Percentiles rank a stretch among this genome's conserved stretches.
Conservation (phyloP, 164 flowering plant genomes). For the Euptelea pleiosperma region DNA sequence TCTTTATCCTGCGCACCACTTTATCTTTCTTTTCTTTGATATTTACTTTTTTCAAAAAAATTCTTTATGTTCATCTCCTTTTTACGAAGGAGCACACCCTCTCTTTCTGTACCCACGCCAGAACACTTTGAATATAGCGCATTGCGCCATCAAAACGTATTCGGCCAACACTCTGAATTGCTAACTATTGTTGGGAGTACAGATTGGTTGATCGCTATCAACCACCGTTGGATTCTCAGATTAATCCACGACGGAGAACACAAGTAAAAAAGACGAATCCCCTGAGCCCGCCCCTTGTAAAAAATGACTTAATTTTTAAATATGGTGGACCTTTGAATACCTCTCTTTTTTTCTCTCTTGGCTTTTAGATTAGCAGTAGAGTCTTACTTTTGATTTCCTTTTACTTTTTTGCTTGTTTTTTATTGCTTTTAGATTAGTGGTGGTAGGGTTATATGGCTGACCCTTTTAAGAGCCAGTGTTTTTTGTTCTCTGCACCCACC, state of each 20-base stretch:
- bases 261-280: too few relatives aligned
- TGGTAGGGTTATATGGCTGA: too few relatives aligned
- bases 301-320: neutral
- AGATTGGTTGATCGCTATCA: too few relatives aligned
- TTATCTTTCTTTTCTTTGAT: slow-evolving; percentile 13
- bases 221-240: too few relatives aligned
- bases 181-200: too few relatives aligned
- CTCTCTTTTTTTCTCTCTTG: neutral
- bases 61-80: slow-evolving; percentile 12
- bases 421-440: slow-evolving; percentile 20
- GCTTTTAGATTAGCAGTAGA: too few relatives aligned
- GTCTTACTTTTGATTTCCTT: too few relatives aligned
- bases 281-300: too few relatives aligned
- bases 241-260: too few relatives aligned
- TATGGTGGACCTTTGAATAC: neutral
- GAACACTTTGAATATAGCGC: neutral
- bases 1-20: slow-evolving; percentile 45
- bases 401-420: slow-evolving; percentile 1
- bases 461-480: neutral
- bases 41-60: slow-evolving; percentile 9
- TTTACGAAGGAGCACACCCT: neutral
- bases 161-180: too few relatives aligned
- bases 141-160: too few relatives aligned
- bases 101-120: neutral
- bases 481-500: slow-evolving; percentile 8